These are phyloP conservation scores for Letharia lupina DNA, from an alignment of 495 filamentous ascomycete species.

Conservation along the genomic window DNA sequence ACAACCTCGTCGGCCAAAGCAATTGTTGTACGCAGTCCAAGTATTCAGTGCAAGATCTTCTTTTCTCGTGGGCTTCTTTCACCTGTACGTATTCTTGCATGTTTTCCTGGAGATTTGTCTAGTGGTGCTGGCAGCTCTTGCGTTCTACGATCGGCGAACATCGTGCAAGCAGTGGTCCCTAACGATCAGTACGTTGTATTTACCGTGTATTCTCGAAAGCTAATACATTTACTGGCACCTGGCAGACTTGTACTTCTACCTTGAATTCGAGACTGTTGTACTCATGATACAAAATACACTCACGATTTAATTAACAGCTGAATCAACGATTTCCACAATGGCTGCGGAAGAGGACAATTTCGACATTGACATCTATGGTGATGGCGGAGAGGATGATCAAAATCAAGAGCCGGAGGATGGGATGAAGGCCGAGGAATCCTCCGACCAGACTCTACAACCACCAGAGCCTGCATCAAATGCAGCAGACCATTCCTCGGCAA, in stretches of 20 bases:
- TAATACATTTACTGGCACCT: constrained; percentile 20
- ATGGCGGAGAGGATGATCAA: constrained; percentile 52
- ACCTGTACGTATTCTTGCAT: constrained; percentile 43
- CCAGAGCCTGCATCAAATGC: constrained; percentile 26
- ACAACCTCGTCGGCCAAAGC: constrained; percentile 29
- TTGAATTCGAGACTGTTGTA: constrained; percentile 25
- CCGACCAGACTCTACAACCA: constrained; percentile 29
- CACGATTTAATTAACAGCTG: constrained; percentile 9
- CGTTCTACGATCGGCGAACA: background rate
- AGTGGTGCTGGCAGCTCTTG: constrained; percentile 12
- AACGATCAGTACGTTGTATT: background rate
- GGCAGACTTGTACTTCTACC: constrained; percentile 30
- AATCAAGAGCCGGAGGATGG: constrained; percentile 36
- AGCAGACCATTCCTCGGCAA: constrained; percentile 33
- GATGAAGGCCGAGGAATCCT: constrained; percentile 34
- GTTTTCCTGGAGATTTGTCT: constrained; percentile 19
- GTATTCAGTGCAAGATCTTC: constrained; percentile 20
- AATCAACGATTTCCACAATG: constrained; percentile 44
- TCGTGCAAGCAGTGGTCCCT: constrained; percentile 5
- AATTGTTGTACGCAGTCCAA: constrained; percentile 19
- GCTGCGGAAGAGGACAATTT: constrained; percentile 82
- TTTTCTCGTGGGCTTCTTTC: constrained; percentile 24
- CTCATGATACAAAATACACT: constrained; percentile 24
- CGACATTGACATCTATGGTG: constrained; percentile 97
- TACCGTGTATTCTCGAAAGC: constrained; percentile 18